Evolutionary conservation across 1,139 yeast species (phyloP).

Genomic region (Pichia sp.): DNA sequence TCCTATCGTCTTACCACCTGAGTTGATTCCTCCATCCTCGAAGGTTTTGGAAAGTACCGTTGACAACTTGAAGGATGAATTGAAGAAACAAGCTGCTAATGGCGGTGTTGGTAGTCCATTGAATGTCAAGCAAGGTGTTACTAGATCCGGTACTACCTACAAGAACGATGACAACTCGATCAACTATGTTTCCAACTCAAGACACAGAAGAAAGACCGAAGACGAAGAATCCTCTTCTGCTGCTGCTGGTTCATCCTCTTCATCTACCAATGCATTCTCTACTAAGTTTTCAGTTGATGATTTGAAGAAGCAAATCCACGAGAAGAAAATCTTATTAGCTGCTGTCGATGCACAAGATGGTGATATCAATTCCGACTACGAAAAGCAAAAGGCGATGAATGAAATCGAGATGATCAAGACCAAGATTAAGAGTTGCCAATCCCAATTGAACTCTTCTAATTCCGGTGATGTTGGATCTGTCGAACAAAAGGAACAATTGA

Average conservation of each 20-base stretch:
- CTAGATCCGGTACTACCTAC: slow-evolving; percentile 56
- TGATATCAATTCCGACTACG: slow-evolving; percentile 34
- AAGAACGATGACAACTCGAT: slow-evolving; percentile 66
- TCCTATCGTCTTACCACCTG: slow-evolving; percentile 72
- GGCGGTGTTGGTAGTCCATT: slow-evolving; percentile 19
- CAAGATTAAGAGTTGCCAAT: slow-evolving; percentile 57
- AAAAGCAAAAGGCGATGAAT: slow-evolving; percentile 34
- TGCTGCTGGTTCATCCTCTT: no score
- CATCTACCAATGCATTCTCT: slow-evolving; percentile 24
- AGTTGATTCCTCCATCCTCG: slow-evolving; percentile 78
- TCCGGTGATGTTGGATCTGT: slow-evolving; percentile 31
- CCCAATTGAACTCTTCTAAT: slow-evolving; percentile 28
- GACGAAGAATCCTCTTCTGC: background rate
- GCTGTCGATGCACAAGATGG: slow-evolving; percentile 71
- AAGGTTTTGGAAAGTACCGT: slow-evolving; percentile 52
- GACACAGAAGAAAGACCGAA: slow-evolving; percentile 45
- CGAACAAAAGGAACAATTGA: slow-evolving; percentile 41
- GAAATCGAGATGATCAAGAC: slow-evolving; percentile 65
- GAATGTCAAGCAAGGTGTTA: slow-evolving; percentile 16
- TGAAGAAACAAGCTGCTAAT: slow-evolving; percentile 33
- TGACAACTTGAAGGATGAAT: slow-evolving; percentile 48
- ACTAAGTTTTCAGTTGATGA: slow-evolving; percentile 41
- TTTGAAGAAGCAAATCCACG: slow-evolving; percentile 61
- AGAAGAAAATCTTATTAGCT: slow-evolving; percentile 65
- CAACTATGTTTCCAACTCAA: slow-evolving; percentile 64